Evolutionary conservation across 306 rosid species (phyloP).

Genomic region (Dalbergia oliveri): DNA sequence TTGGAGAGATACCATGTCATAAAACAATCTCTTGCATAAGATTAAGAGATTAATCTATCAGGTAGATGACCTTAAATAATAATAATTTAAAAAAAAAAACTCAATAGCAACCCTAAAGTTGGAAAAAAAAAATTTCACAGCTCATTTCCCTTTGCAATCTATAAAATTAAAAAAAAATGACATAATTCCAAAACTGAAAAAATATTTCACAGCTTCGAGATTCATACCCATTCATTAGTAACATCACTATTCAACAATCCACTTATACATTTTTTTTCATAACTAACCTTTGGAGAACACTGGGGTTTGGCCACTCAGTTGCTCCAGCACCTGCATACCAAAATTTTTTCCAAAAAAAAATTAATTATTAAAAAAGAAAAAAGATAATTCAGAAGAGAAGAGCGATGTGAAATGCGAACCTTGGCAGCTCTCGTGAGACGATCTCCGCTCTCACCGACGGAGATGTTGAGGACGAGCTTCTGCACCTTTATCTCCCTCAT

Average conservation of each 20-base stretch:
- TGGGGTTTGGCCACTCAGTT: slow-evolving; percentile 79
- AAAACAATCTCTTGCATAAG: no score
- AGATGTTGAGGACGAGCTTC: slow-evolving; percentile 84
- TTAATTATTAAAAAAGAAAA: not conserved
- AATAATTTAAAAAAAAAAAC: no score
- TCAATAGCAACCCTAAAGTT: not conserved
- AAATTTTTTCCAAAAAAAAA: not conserved
- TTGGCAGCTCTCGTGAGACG: slow-evolving; percentile 86
- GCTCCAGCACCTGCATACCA: slow-evolving; percentile 70
- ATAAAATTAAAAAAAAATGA: not conserved
- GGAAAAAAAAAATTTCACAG: not conserved
- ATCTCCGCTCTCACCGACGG: slow-evolving; percentile 88
- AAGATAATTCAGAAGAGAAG: not conserved
- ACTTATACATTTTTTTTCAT: not conserved
- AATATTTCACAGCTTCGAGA: not conserved
- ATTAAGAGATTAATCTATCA: no score
- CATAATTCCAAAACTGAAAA: not conserved
- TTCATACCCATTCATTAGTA: not conserved
- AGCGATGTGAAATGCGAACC: slow-evolving; percentile 42
- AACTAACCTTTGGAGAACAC: slow-evolving; percentile 70
- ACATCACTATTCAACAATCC: slow-evolving; percentile 30
- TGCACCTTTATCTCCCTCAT: slow-evolving; percentile 87
- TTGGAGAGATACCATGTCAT: no score
- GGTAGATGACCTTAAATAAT: no score
- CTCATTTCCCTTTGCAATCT: not conserved